Evolutionary conservation across 129 eudicot species (phyloP).

Genomic region (Flaveria linearis): DNA sequence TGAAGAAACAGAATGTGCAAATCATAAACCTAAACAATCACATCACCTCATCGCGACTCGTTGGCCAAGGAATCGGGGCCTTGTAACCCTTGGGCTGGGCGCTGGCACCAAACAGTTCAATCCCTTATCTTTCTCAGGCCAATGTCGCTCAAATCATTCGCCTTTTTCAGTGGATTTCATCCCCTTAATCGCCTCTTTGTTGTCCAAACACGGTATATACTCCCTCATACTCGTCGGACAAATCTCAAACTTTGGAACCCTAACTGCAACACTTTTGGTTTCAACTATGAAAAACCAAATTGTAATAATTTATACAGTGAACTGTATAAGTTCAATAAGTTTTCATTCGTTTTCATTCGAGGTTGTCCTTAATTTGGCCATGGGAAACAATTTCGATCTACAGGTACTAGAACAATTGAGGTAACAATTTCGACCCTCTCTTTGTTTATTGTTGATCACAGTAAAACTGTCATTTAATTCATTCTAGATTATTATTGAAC

Average conservation of each 20-base stretch:
- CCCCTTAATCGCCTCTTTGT: constrained; percentile 60
- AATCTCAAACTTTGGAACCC: constrained; percentile 59
- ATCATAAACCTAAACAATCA: background rate
- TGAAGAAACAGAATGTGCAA: background rate
- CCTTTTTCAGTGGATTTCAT: constrained; percentile 76
- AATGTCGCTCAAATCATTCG: constrained; percentile 89
- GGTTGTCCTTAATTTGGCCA: too few species aligned
- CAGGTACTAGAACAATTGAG: too few species aligned
- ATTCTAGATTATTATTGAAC: too few species aligned
- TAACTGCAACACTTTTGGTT: constrained; percentile 37
- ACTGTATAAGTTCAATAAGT: too few species aligned
- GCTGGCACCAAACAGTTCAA: constrained; percentile 84
- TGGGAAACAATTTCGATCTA: too few species aligned
- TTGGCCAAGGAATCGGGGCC: constrained; percentile 82
- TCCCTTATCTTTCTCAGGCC: constrained; percentile 61
- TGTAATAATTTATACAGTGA: too few species aligned
- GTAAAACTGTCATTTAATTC: too few species aligned
- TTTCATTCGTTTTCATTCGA: too few species aligned
- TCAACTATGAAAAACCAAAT: too few species aligned
- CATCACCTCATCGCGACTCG: constrained; percentile 86
- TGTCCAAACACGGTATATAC: constrained; percentile 94
- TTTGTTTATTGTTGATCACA: too few species aligned
- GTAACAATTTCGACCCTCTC: too few species aligned
- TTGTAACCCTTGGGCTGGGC: constrained; percentile 79
- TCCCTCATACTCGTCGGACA: constrained; percentile 78